Evolutionary conservation across 2,329 filamentous ascomycete species (phyloP), one percentile per base, ranked within the genome.

Genomic region (Fusarium austroafricanum): DNA sequence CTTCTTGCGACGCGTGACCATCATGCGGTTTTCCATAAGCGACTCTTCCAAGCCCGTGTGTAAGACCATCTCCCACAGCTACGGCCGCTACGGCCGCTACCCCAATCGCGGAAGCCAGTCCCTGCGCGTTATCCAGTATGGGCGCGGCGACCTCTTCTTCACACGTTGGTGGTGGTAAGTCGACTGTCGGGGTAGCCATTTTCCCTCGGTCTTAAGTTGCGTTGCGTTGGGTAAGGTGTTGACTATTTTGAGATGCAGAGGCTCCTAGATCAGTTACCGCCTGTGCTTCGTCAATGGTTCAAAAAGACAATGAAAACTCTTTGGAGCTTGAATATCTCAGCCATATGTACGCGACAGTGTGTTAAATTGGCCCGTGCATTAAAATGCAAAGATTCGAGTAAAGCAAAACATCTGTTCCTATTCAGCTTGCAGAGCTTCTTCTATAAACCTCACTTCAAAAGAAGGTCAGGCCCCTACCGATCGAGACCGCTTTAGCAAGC

Each of bases 181-280:
- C 73, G 54, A 75, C 62, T 53, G 73, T 71, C 21, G 73, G 62
- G 45, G 73, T 70, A 40, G 71, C 73, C 73, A 75, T 62, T 18
- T 11, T 55, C 43, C 28, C n/a, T 35, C 23, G 17, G 17, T 20
- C 33, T 50, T 39, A 28, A 33, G n/a, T 33, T 44, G 44, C 42
- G 40, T 52, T 26, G n/a, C 37, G 35, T 52, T 20, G 14, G n/a
- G 29, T 39, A 21, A 23, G 21, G 21, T 23, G 35, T 49, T 51
- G 51, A 20, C 31, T 28, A 20, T 21, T 65, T 50, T 20, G 44
- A 21, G 17, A 26, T 64, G 35, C 20, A 65, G 35, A 50, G n/a
- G 37, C 31, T 28, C 15, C 29, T 40, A 15, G 38, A 45, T 33
- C 14, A 14, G 21, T 38, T 45, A 14, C 29, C 45, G 54, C 23